Evolutionary conservation across 2,329 filamentous ascomycete genomes (phyloP).

Genomic region (Dactylellina parvicollis): DNA sequence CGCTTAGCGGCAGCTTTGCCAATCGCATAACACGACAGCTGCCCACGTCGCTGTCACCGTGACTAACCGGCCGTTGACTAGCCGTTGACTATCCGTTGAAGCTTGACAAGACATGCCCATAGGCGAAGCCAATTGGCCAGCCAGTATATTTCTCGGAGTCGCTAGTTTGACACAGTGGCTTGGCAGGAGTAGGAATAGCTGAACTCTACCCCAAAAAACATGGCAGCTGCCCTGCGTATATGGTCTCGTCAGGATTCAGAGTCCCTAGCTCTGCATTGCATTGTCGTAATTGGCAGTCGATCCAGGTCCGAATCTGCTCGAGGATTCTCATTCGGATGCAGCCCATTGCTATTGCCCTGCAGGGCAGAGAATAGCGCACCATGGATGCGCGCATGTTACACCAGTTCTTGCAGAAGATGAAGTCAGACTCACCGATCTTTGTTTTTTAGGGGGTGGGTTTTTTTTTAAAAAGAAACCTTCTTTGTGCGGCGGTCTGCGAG

Average conservation of each 20-base stretch:
- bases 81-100: constrained; percentile 17
- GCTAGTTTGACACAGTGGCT: constrained; percentile 16
- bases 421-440: constrained; percentile 12
- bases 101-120: background rate
- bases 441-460: constrained; percentile 4
- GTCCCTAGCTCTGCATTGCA: background rate
- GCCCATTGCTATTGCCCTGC: constrained; percentile 18
- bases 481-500: too few species aligned
- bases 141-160: background rate
- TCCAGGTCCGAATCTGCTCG: background rate
- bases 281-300: background rate
- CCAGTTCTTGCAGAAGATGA: constrained; percentile 1
- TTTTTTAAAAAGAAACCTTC: background rate
- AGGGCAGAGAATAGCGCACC: constrained; percentile 24
- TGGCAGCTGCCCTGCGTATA: background rate
- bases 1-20: constrained; percentile 1
- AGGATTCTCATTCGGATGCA: background rate
- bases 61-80: too few species aligned
- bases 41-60: constrained; percentile 4
- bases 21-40: constrained; percentile 16
- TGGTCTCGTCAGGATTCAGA: background rate
- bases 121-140: constrained; percentile 10
- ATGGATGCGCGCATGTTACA: constrained; percentile 14
- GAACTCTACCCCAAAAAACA: background rate
- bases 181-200: constrained; percentile 26